A percentile compares a stretch with the other conserved stretches of the same genome.
These are phyloP conservation scores for Prinsepia uniflora DNA, from an alignment of 306 rosid species.

Conservation along the genomic window DNA sequence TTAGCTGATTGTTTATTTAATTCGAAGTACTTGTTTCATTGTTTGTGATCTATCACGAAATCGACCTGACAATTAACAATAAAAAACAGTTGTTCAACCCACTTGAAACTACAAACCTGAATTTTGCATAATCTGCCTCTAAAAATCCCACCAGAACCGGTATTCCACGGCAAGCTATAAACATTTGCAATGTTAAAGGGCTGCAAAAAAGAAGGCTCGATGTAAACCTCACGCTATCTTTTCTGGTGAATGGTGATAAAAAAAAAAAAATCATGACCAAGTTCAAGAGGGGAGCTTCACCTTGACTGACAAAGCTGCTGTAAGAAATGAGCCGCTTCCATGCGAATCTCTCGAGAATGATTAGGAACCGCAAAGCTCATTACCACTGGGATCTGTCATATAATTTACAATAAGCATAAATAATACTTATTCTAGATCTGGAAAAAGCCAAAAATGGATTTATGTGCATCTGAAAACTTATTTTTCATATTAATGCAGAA, in stretches of 20 bases:
- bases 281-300: slow-evolving; percentile 34
- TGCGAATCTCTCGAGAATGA: slow-evolving; percentile 95
- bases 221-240: slow-evolving; percentile 20
- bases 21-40: neutral
- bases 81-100: slow-evolving; percentile 5
- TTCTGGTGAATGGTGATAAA: slow-evolving; percentile 10
- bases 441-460: neutral
- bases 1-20: neutral
- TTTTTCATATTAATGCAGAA: neutral
- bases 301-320: slow-evolving; percentile 99
- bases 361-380: slow-evolving; percentile 87
- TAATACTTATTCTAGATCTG: neutral
- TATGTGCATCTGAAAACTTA: neutral
- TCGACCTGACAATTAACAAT: neutral
- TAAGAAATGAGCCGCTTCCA: slow-evolving; percentile 91
- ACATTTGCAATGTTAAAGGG: slow-evolving; percentile 96
- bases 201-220: slow-evolving; percentile 39
- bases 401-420: slow-evolving; percentile 30
- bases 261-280: neutral
- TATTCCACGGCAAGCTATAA: slow-evolving; percentile 95
- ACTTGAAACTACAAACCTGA: slow-evolving; percentile 59
- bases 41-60: neutral
- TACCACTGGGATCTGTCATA: slow-evolving; percentile 77
- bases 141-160: slow-evolving; percentile 97
- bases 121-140: slow-evolving; percentile 96